Conservation (phyloP, 345 rosid genomes). For the Litchi chinensis region DNA sequence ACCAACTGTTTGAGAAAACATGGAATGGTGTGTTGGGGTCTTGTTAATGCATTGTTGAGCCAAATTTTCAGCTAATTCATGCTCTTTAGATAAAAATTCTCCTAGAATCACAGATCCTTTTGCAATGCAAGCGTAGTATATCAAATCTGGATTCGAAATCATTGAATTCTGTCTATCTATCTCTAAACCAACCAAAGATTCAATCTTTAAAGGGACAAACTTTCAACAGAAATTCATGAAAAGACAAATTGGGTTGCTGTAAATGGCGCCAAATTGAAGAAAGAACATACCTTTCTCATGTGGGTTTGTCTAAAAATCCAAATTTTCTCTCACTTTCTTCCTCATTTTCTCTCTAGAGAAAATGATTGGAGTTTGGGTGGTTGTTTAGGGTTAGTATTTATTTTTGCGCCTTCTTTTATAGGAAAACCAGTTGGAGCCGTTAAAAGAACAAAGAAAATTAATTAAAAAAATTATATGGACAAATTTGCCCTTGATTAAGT, state of each 20-base stretch:
- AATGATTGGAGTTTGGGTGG: neutral
- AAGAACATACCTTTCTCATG: slow-evolving; percentile 6
- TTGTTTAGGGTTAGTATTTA: neutral
- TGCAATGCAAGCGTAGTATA: slow-evolving; percentile 71
- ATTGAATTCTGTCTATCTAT: slow-evolving; percentile 30
- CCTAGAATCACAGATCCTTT: slow-evolving; percentile 62
- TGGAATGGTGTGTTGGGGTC: slow-evolving; percentile 72
- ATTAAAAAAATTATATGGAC: neutral
- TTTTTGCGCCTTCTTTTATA: neutral
- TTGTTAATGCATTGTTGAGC: slow-evolving; percentile 63
- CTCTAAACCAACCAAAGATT: neutral
- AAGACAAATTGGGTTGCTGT: neutral
- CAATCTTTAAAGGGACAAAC: neutral
- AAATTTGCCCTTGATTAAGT: neutral
- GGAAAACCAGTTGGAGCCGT: neutral
- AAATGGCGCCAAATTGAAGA: neutral
- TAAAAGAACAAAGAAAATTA: neutral
- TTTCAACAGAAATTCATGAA: slow-evolving; percentile 11
- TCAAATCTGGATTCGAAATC: slow-evolving; percentile 62
- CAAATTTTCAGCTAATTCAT: slow-evolving; percentile 48
- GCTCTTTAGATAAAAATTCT: slow-evolving; percentile 51
- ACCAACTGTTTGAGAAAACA: slow-evolving; percentile 67
- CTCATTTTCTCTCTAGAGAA: neutral
- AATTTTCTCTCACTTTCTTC: neutral
- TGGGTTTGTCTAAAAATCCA: neutral